Evolutionary conservation across 202 grass and related monocot species (phyloP).

Genomic region (Tripidium arundinaceum): DNA sequence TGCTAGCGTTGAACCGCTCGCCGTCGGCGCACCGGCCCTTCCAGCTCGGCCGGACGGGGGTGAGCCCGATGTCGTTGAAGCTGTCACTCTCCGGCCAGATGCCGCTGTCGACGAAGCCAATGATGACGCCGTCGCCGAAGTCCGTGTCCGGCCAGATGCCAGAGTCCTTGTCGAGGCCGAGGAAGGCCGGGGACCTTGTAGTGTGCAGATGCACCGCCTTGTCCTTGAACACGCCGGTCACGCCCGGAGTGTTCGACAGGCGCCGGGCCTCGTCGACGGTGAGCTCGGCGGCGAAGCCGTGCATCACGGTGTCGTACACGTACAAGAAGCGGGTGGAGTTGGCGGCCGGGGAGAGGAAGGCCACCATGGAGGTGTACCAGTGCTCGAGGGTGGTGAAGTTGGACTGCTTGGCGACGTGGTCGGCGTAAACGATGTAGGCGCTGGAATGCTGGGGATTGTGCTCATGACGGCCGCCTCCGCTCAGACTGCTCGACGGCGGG

Average conservation of each 20-base stretch:
- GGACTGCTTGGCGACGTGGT: constrained; percentile 34
- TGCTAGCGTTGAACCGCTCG: constrained; percentile 14
- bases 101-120: constrained; percentile 51
- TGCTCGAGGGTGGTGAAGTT: constrained; percentile 25
- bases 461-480: too few relatives aligned
- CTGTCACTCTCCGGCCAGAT: constrained; percentile 55
- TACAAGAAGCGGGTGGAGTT: constrained; percentile 31
- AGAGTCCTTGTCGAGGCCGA: constrained; percentile 17
- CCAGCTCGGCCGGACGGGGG: constrained; percentile 33
- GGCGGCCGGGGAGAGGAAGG: not conserved
- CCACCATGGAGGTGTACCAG: constrained; percentile 52
- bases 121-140: constrained; percentile 41
- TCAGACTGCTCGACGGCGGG: too few relatives aligned
- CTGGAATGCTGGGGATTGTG: too few relatives aligned
- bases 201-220: constrained; percentile 3
- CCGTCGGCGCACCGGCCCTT: constrained; percentile 16
- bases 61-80: constrained; percentile 45
- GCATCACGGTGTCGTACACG: constrained; percentile 39
- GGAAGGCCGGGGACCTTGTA: constrained; percentile 40
- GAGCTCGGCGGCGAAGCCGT: constrained; percentile 42
- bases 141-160: constrained; percentile 16
- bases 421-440: constrained; percentile 39
- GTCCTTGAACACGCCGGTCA: constrained; percentile 25
- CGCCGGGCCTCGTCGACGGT: constrained; percentile 27
- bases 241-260: constrained; percentile 13